Evolutionary conservation across 352 stramenopile genomes (phyloP).

Genomic region (Phytophthora uliginosa): DNA sequence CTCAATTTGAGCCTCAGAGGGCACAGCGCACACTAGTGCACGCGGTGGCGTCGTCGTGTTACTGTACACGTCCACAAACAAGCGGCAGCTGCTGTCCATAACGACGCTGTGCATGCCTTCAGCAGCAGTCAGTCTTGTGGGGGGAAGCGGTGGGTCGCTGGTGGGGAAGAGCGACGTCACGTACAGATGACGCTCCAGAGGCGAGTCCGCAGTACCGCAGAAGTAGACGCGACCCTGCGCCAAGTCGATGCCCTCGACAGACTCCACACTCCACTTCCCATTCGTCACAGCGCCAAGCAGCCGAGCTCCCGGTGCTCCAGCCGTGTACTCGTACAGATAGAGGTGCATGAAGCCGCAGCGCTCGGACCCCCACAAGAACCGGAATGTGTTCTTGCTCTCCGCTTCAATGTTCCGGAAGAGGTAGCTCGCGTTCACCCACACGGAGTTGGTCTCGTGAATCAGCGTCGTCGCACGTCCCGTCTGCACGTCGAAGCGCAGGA

Average conservation of each 20-base stretch:
- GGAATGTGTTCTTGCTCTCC: constrained; percentile 88
- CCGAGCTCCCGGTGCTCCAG: constrained; percentile 42
- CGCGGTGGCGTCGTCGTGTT: constrained; percentile 76
- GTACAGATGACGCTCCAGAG: constrained; percentile 94
- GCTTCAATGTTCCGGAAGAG: constrained; percentile 91
- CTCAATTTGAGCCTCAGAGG: constrained; percentile 52
- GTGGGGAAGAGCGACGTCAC: constrained; percentile 73
- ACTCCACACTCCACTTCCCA: constrained; percentile 83
- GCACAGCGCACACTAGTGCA: constrained; percentile 62
- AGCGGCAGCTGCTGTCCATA: constrained; percentile 89
- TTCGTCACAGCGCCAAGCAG: constrained; percentile 73
- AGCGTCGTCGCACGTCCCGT: constrained; percentile 80
- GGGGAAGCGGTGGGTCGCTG: constrained; percentile 49
- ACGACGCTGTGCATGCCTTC: constrained; percentile 92
- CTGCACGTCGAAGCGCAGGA: constrained; percentile 84
- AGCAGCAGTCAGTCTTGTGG: constrained; percentile 77
- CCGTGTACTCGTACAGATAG: constrained; percentile 96
- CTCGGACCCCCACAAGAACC: constrained; percentile 97
- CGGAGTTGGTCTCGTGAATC: constrained; percentile 89
- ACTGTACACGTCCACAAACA: constrained; percentile 88
- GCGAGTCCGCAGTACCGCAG: constrained; percentile 87
- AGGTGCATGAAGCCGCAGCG: constrained; percentile 95
- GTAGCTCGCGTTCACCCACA: constrained; percentile 98
- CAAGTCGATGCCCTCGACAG: constrained; percentile 86
- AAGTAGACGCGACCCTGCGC: constrained; percentile 90